Percentiles rank a stretch among this genome's conserved stretches.
Evolutionary conservation across 805 yeast genomes (phyloP).

Genomic region (Candida broadrunensis): DNA sequence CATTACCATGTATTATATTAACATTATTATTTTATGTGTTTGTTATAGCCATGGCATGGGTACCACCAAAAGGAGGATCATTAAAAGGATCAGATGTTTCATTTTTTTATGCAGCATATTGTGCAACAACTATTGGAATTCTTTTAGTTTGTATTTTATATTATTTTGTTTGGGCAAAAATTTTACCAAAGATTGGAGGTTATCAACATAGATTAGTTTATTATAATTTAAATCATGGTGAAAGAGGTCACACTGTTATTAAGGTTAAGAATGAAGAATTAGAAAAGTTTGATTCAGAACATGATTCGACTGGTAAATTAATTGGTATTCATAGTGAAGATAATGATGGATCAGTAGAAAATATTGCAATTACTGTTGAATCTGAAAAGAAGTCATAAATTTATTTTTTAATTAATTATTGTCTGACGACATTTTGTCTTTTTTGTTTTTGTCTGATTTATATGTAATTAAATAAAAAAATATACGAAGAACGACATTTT

Average conservation of each 20-base stretch:
- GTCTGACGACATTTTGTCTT: too few relatives aligned
- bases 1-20: constrained; percentile 29
- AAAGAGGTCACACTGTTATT: constrained; percentile 36
- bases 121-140: constrained; percentile 35
- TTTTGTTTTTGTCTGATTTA: too few relatives aligned
- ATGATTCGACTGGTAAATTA: constrained; percentile 13
- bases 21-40: constrained; percentile 30
- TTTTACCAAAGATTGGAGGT: constrained; percentile 29
- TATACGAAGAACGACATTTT: too few relatives aligned
- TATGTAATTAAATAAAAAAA: too few relatives aligned
- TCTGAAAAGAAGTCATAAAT: neutral
- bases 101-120: constrained; percentile 42
- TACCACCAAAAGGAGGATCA: constrained; percentile 37
- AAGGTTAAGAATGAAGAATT: constrained; percentile 28
- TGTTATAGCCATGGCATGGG: constrained; percentile 41
- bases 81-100: constrained; percentile 40
- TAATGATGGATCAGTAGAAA: neutral
- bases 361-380: neutral
- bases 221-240: constrained; percentile 35
- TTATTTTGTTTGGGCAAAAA: constrained; percentile 33
- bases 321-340: constrained; percentile 5
- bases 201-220: constrained; percentile 28
- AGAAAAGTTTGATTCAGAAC: constrained; percentile 29
- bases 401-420: too few relatives aligned
- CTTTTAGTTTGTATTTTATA: constrained; percentile 28